Percentiles rank a stretch among this genome's conserved stretches.
Conservation (phyloP, 257 asterid genomes). For the Solanum pinnatisectum region DNA sequence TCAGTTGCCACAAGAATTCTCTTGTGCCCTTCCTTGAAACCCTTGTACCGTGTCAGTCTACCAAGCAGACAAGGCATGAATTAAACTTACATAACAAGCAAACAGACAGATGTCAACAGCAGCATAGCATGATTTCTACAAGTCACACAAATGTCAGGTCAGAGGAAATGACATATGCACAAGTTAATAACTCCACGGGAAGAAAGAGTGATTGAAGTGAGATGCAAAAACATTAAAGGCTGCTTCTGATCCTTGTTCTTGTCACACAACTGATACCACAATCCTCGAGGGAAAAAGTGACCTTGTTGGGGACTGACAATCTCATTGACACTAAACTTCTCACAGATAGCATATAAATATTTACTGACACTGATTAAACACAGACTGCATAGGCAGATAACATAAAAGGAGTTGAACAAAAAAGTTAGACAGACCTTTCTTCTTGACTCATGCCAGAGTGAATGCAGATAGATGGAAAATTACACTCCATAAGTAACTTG, state of each 20-base stretch:
- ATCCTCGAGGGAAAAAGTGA: not conserved
- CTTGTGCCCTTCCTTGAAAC: conserved; percentile 89
- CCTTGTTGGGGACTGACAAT: not conserved
- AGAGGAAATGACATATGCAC: not conserved
- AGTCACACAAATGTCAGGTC: not conserved
- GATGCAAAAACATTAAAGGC: not conserved
- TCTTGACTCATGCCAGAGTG: conserved; percentile 98
- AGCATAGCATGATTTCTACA: not conserved
- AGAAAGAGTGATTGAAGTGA: not conserved
- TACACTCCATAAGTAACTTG: conserved; percentile 85
- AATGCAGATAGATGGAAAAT: conserved; percentile 84
- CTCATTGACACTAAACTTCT: not conserved
- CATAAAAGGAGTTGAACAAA: not conserved
- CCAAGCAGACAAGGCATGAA: not conserved
- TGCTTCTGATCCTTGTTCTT: not conserved
- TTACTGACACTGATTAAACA: not conserved
- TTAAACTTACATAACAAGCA: not conserved
- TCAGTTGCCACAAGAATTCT: conserved; percentile 92
- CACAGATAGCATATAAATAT: not conserved
- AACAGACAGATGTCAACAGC: not conserved
- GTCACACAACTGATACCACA: not conserved
- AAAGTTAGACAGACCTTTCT: conserved; percentile 47
- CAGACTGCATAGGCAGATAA: not conserved
- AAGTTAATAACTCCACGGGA: not conserved
- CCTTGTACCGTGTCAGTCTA: conserved; percentile 80